Evolutionary conservation across 345 rosid species (phyloP).

Genomic region (Clarkia xantiana): DNA sequence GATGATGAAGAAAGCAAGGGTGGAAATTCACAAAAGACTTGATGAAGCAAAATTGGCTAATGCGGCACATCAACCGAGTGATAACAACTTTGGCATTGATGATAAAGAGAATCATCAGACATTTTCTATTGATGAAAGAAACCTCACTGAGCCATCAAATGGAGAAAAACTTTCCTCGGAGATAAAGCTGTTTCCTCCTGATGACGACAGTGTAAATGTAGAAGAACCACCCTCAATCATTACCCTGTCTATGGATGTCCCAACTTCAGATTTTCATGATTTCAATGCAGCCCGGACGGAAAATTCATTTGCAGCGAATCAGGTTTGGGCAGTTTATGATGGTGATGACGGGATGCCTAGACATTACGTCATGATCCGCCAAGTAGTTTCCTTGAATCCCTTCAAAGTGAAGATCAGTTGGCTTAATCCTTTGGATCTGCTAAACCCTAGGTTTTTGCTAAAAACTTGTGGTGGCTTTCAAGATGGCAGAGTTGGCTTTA

Average conservation of each 20-base stretch:
- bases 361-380: conserved; percentile 2
- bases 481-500: not conserved
- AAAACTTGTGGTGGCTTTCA: conserved; percentile 3
- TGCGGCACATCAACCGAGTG: not conserved
- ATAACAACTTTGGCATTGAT: not conserved
- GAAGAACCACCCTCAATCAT: not conserved
- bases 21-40: not conserved
- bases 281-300: conserved; percentile 6
- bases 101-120: not conserved
- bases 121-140: no score
- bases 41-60: not conserved
- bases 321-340: conserved; percentile 10
- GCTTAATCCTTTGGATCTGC: conserved; percentile 2
- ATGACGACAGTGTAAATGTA: not conserved
- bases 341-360: conserved; percentile 11
- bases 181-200: no score
- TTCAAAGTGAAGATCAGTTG: conserved; percentile 7
- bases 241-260: conserved; percentile 1
- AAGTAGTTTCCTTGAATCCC: conserved; percentile 4
- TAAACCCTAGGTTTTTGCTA: not conserved
- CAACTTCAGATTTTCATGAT: conserved; percentile 9
- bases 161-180: no score
- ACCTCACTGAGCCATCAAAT: no score
- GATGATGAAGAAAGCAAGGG: conserved; percentile 1
- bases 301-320: conserved; percentile 2